These are phyloP conservation scores for Adansonia gregorii DNA, from an alignment of 441 rosid genomes.

Conservation along the genomic window DNA sequence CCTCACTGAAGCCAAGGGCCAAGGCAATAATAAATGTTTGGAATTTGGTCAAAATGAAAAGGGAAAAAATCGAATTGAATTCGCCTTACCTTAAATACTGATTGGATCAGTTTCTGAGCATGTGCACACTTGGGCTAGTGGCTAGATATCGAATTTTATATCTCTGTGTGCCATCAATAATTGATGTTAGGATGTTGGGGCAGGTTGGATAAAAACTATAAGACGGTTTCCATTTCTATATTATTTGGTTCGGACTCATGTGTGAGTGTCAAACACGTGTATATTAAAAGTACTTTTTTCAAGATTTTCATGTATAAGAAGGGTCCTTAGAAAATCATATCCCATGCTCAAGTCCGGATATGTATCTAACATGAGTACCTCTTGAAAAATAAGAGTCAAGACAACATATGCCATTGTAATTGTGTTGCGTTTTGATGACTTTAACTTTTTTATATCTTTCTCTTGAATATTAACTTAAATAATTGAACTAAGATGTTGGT, in stretches of 20 bases:
- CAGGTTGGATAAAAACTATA: neutral
- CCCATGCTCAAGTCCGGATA: no score
- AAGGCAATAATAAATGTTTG: neutral
- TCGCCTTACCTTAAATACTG: constrained; percentile 9
- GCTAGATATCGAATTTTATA: neutral
- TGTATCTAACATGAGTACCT: no score
- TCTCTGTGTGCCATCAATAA: constrained; percentile 8
- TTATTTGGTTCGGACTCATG: no score
- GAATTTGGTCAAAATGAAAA: neutral
- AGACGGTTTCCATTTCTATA: neutral
- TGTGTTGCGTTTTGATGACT: neutral
- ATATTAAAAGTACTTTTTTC: no score
- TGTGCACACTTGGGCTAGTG: neutral
- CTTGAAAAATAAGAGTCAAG: no score
- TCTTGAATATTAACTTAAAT: neutral
- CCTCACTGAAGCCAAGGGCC: constrained; percentile 23
- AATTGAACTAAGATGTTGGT: neutral
- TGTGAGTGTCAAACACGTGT: no score
- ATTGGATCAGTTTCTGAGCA: neutral
- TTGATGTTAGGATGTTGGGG: neutral
- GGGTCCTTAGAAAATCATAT: no score
- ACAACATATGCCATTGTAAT: neutral
- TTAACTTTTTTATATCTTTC: neutral
- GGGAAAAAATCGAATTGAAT: neutral
- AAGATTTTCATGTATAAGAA: no score